These are phyloP conservation scores for Aristolochia contorta DNA, from an alignment of 164 flowering plant species.

Conservation along the genomic window DNA sequence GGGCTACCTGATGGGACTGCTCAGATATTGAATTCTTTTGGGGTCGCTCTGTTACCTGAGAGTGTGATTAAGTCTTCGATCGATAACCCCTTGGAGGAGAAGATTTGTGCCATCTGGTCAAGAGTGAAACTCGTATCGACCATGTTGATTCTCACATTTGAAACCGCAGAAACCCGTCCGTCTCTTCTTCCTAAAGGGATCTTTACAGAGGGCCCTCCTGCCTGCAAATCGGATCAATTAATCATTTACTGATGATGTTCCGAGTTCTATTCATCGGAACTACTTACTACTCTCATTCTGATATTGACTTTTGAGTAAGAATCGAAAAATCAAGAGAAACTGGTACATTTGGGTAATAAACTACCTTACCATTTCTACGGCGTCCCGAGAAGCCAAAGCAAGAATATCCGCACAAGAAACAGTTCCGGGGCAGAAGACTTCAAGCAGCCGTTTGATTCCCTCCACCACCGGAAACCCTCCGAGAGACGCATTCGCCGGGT, in stretches of 20 bases:
- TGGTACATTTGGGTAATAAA: background rate
- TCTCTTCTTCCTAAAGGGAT: constrained; percentile 68
- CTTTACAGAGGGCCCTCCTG: constrained; percentile 62
- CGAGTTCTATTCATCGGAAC: too few species aligned
- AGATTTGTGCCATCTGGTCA: constrained; percentile 53
- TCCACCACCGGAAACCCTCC: constrained; percentile 69
- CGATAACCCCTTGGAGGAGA: constrained; percentile 67
- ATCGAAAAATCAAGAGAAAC: background rate
- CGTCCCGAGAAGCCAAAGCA: constrained; percentile 74
- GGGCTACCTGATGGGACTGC: background rate
- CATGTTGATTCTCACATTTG: constrained; percentile 64
- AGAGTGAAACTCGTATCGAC: constrained; percentile 65
- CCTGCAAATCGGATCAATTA: constrained; percentile 17
- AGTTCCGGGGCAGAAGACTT: constrained; percentile 55
- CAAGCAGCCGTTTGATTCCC: constrained; percentile 51
- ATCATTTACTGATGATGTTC: too few species aligned
- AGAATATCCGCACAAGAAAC: constrained; percentile 83
- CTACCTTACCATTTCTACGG: constrained; percentile 49
- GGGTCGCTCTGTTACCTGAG: constrained; percentile 41
- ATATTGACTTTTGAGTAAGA: background rate
- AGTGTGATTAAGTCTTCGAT: constrained; percentile 57
- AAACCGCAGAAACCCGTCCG: constrained; percentile 44
- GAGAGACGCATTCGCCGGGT: constrained; percentile 61
- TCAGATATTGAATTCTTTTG: background rate
- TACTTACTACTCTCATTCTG: background rate